Percentiles rank a stretch among this genome's conserved stretches.
Conservation (phyloP, 2,329 filamentous ascomycete species). For the Penicillium sp. region DNA sequence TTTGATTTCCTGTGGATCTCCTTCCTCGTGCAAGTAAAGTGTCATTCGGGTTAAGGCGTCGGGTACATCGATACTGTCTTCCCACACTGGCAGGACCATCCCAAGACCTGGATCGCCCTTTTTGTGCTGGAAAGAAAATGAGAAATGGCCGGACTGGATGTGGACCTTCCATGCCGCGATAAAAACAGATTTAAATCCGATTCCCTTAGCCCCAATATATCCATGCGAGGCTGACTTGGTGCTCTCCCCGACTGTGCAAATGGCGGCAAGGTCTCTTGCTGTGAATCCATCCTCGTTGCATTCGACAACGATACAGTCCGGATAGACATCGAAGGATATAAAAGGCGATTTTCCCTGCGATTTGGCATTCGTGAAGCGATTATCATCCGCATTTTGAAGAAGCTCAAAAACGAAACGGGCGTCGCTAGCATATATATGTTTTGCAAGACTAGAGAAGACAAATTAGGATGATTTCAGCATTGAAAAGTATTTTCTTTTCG, state of each 20-base stretch:
- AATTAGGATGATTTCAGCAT: background rate
- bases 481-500: background rate
- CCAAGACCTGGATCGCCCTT: slow-evolving; percentile 52
- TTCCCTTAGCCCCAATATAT: slow-evolving; percentile 40
- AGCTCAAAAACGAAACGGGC: slow-evolving; percentile 36
- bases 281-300: slow-evolving; percentile 51
- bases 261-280: slow-evolving; percentile 38
- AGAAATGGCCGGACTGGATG: slow-evolving; percentile 45
- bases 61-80: slow-evolving; percentile 8
- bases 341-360: slow-evolving; percentile 18
- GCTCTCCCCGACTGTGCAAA: slow-evolving; percentile 43
- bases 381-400: slow-evolving; percentile 52
- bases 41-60: slow-evolving; percentile 42
- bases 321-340: slow-evolving; percentile 24
- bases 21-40: slow-evolving; percentile 26
- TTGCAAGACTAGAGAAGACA: slow-evolving; percentile 16
- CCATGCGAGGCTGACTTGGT: slow-evolving; percentile 38
- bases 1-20: slow-evolving; percentile 33
- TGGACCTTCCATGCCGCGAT: slow-evolving; percentile 39
- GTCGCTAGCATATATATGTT: slow-evolving; percentile 25
- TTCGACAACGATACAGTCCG: slow-evolving; percentile 45
- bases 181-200: slow-evolving; percentile 45
- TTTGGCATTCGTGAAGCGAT: slow-evolving; percentile 29
- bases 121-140: slow-evolving; percentile 41
- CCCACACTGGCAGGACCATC: slow-evolving; percentile 54